A percentile compares a stretch with the other conserved stretches of the same genome.
Evolutionary conservation across 257 asterid species (phyloP).

Genomic region (Ilex aquifolium): DNA sequence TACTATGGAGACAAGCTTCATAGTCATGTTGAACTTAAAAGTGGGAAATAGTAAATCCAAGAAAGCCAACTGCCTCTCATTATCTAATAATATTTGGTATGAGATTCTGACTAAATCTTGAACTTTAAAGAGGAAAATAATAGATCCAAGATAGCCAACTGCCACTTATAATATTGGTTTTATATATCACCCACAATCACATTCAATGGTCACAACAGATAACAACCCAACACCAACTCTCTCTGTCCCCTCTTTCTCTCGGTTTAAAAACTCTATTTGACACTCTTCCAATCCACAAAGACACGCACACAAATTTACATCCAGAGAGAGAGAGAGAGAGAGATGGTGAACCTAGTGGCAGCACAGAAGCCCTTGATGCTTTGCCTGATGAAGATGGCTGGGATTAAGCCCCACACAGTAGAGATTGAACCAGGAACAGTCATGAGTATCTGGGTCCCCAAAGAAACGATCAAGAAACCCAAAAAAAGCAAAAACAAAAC

Average conservation of each 20-base stretch:
- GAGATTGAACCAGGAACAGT: slow-evolving; percentile 50
- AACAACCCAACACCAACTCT: slow-evolving; percentile 44
- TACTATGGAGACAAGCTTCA: too few species aligned
- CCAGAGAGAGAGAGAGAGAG: neutral
- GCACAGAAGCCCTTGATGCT: slow-evolving; percentile 57
- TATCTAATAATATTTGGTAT: too few species aligned
- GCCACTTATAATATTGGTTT: neutral
- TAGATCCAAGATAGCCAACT: neutral
- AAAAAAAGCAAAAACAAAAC: slow-evolving; percentile 22
- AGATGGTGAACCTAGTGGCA: slow-evolving; percentile 73
- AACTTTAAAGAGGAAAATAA: too few species aligned
- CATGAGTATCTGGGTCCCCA: slow-evolving; percentile 70
- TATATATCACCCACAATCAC: neutral
- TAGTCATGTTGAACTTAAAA: too few species aligned
- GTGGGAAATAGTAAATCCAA: too few species aligned
- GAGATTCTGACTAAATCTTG: too few species aligned
- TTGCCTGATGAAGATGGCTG: slow-evolving; percentile 66
- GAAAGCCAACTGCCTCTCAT: too few species aligned
- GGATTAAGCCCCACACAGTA: slow-evolving; percentile 45
- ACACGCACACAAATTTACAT: slow-evolving; percentile 1
- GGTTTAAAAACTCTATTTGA: slow-evolving; percentile 3
- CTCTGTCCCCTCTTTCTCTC: neutral
- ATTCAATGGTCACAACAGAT: slow-evolving; percentile 17
- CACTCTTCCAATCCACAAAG: neutral
- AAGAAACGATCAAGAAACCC: slow-evolving; percentile 37